Evolutionary conservation across 306 rosid genomes (phyloP).

Genomic region (Lathyrus tuberosus): DNA sequence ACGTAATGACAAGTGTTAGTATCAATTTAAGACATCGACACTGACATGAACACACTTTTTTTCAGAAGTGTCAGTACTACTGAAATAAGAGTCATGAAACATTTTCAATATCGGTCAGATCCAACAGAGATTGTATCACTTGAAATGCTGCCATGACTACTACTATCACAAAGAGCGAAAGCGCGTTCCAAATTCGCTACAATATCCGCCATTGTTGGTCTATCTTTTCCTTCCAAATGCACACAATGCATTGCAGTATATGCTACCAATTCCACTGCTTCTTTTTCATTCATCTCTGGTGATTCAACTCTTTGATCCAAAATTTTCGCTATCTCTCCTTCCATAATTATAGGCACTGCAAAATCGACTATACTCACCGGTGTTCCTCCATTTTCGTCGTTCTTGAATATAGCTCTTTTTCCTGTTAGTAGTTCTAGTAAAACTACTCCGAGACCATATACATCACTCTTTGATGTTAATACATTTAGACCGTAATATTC

Average conservation of each 20-base stretch:
- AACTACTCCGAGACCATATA: conserved; percentile 91
- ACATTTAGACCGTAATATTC: conserved; percentile 93
- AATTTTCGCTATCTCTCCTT: conserved; percentile 64
- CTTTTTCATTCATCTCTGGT: conserved; percentile 71
- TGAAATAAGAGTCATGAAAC: neutral
- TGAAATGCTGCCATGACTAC: conserved; percentile 90
- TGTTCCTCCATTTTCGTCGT: conserved; percentile 59
- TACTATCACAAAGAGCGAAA: conserved; percentile 69
- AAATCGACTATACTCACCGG: conserved; percentile 74
- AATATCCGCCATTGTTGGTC: conserved; percentile 92
- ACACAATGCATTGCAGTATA: conserved; percentile 92
- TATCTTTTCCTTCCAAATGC: conserved; percentile 87
- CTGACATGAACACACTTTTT: no score
- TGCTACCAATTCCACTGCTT: conserved; percentile 87
- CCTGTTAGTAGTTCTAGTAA: conserved; percentile 89
- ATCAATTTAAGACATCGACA: no score
- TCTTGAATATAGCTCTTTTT: conserved; percentile 85
- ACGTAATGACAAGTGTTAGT: no score
- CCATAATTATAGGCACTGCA: conserved; percentile 72
- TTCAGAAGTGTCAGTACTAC: no score
- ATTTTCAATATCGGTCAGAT: conserved; percentile 54
- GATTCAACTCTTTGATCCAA: conserved; percentile 75
- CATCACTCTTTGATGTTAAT: conserved; percentile 91
- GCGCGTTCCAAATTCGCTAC: conserved; percentile 92
- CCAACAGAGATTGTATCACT: conserved; percentile 72